Conservation (phyloP, 2,329 filamentous ascomycete genomes). For the Mariannaea elegans region DNA sequence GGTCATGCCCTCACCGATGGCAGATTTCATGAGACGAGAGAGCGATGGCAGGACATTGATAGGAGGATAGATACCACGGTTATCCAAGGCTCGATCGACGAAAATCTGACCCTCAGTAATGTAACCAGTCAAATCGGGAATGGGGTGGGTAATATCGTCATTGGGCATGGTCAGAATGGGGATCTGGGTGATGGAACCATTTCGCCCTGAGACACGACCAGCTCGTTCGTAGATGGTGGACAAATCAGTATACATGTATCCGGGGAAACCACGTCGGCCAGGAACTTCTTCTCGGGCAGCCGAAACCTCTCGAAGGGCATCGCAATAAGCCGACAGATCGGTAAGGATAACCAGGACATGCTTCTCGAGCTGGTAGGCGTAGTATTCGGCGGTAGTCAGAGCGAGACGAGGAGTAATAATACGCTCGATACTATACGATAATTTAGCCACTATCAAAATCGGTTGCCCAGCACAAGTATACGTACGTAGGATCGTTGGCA, state of each 20-base stretch:
- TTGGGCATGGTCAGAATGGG: constrained; percentile 99
- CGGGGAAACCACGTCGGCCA: constrained; percentile 97
- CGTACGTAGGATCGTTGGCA: constrained; percentile 97
- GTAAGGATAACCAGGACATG: constrained; percentile 99
- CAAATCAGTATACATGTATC: constrained; percentile 99
- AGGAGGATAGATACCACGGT: constrained; percentile 97
- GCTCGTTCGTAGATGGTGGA: constrained; percentile 99
- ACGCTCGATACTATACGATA: constrained; percentile 82
- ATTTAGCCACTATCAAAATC: constrained; percentile 12
- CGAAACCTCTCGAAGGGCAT: constrained; percentile 97
- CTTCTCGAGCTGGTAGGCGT: constrained; percentile 99
- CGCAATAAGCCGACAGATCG: constrained; percentile 97
- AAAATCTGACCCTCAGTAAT: constrained; percentile 99
- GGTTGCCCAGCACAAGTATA: constrained; percentile 28
- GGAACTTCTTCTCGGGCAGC: constrained; percentile 98
- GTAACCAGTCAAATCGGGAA: constrained; percentile 98
- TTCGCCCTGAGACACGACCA: constrained; percentile 94
- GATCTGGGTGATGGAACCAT: constrained; percentile 98
- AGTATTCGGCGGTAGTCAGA: constrained; percentile 98
- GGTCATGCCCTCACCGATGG: constrained; percentile 96
- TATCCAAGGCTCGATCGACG: constrained; percentile 90
- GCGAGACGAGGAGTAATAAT: constrained; percentile 99
- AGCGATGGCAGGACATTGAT: constrained; percentile 99
- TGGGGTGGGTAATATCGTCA: constrained; percentile 99
- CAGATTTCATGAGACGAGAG: constrained; percentile 99